Conservation (phyloP, 169 alveolate species). For the Pseudocohnilembus persalinus region DNA sequence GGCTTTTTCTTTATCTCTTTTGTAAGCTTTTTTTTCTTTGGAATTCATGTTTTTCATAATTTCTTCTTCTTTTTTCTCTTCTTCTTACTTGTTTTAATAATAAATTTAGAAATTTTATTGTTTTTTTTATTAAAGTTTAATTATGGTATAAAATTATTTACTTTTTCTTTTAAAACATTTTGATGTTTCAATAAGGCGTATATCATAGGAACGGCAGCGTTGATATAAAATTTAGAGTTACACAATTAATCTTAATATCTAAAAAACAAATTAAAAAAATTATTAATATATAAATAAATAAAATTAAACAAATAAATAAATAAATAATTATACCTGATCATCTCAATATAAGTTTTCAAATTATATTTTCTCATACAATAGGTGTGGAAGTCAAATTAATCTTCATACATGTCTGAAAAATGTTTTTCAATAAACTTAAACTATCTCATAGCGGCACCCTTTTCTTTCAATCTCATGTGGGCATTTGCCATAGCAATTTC, state of each 20-base stretch:
- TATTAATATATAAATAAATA: not conserved
- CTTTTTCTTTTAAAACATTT: not conserved
- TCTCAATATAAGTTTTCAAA: constrained; percentile 66
- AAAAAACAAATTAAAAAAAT: not conserved
- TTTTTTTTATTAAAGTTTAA: too few species aligned
- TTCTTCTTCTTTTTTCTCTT: constrained; percentile 21
- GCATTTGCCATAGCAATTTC: constrained; percentile 78
- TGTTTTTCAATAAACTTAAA: constrained; percentile 81
- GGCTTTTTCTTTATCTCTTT: not conserved
- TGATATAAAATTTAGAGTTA: constrained; percentile 13
- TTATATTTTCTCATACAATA: constrained; percentile 86
- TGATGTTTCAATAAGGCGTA: constrained; percentile 6
- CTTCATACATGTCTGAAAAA: constrained; percentile 85
- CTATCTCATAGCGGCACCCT: constrained; percentile 73
- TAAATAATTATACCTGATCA: constrained; percentile 44
- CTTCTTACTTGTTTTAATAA: constrained; percentile 19
- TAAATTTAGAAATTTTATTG: not conserved
- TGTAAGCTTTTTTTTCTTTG: constrained; percentile 4
- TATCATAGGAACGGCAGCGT: constrained; percentile 30
- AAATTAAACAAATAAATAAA: constrained; percentile 24
- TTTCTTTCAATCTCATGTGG: constrained; percentile 56
- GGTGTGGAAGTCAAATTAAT: constrained; percentile 89
- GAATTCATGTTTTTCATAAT: not conserved
- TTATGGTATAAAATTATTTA: not conserved
- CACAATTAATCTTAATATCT: constrained; percentile 5